Conservation (phyloP, 352 stramenopile species). For the Globisporangium mamillatum region DNA sequence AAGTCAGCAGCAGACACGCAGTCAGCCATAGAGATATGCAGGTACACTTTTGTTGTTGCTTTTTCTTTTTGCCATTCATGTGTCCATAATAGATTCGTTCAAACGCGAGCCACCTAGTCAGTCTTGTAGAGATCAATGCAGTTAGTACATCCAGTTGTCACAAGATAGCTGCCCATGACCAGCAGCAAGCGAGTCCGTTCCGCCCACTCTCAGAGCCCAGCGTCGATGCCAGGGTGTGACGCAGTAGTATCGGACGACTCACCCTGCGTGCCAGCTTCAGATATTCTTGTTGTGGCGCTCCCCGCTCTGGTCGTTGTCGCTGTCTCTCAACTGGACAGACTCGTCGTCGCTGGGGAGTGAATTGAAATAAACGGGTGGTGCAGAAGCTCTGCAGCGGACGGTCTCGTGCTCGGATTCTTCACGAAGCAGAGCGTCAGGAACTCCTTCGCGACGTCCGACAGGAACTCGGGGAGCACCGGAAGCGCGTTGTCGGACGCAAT, state of each 20-base stretch:
- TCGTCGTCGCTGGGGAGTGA: not conserved
- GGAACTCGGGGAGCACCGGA: conserved; percentile 35
- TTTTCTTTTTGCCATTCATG: conserved; percentile 2
- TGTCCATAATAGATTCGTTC: conserved; percentile 14
- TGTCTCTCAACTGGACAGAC: conserved; percentile 10
- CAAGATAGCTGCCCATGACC: not conserved
- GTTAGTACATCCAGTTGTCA: not conserved
- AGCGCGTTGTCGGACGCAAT: conserved; percentile 63
- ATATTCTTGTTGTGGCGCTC: not conserved
- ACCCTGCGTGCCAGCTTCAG: not conserved
- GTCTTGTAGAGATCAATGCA: not conserved
- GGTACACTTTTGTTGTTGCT: not conserved
- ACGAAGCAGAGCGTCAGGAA: conserved; percentile 64
- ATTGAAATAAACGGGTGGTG: conserved; percentile 37
- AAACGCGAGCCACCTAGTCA: not conserved
- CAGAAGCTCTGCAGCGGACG: conserved; percentile 86
- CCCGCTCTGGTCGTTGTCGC: not conserved
- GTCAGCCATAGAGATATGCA: conserved; percentile 6
- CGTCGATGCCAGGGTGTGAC: not conserved
- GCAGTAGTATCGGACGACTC: not conserved
- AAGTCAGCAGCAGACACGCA: conserved; percentile 20
- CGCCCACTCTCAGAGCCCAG: not conserved
- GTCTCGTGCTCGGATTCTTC: conserved; percentile 63
- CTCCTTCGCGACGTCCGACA: conserved; percentile 35
- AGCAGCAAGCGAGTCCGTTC: not conserved